Evolutionary conservation across 1,139 yeast species (phyloP), one percentile per base, ranked within the genome.

Genomic region (Candida gigantensis): DNA sequence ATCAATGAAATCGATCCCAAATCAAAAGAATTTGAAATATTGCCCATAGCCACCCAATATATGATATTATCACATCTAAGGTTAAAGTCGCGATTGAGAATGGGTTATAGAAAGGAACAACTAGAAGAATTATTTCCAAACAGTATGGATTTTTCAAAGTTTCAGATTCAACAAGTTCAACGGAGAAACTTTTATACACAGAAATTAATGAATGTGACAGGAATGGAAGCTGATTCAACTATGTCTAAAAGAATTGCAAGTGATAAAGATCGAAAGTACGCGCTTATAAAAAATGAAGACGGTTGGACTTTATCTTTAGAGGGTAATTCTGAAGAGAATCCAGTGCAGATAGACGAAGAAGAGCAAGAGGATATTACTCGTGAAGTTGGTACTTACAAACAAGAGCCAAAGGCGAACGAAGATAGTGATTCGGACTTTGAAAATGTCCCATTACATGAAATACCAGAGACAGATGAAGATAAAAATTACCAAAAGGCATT

Each of bases 41-140:
- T 84, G 16, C 96, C 98, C 0, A 64, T 83, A 37, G 77, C 90
- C 0, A 83, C 96, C 0, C 97, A 89, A 53, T 94, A 92, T 53
- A 88, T 88, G 77, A 77, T 89, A 2, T 63, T 94, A 17, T 87
- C 92, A 8, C 88, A 88, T 39, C 74, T 95, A 13, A 62, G 99
- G 38, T 65, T 89, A 24, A 74, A 88, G 44, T 90, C 97, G 0
- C 67, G 99, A 39, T 74, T 94, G 56, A 80, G 99, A 65, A 84
- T 94, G 95, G 99, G 99, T 0, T 88, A 84, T 53, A 73, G 90
- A 0, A 87, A 88, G 42, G 92, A 86, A 11, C 97, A 94, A 52
- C 65, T 94, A 19, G 86, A 87, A 46, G 67, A 75, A 3, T 65
- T 88, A 41, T 94, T 92, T 51, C 94, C 96, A 0, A 74, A 86